Base-by-base conservation (phyloP, 2,329 filamentous ascomycete species). In the Bipolaris victoriae region DNA sequence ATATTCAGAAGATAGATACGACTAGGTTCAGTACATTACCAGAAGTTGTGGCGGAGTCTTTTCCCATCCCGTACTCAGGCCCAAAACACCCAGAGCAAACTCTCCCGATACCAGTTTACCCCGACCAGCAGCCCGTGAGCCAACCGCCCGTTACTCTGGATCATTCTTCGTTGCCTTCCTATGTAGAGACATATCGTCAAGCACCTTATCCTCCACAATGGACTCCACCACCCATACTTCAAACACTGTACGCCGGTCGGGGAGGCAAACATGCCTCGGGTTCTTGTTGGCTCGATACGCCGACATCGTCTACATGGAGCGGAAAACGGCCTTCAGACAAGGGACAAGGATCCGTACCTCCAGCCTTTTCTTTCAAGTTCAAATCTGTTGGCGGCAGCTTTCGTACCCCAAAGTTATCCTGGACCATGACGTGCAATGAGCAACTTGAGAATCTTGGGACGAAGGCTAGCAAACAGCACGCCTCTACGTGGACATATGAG, bases 171-270 rank as follows among this genome's bases (percentile, higher is more conserved):
- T 16, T 72, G 45, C 57, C 69, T 9, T 26, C 51, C 11, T 71
- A 74, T 56, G 60, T 75, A 1, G 72, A 75, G 47, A 39, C 60
- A 26, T 57, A 74, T 47, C 65, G 64, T 3, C 66, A 72, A 49
- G 64, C 71, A 2, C 71, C 72, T 3, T 69, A 72, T 49, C 73
- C 73, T 7, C 66, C 67, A 35, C 71, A 73, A 48, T 76, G 73
- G 73, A 54, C 41, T 10, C 64, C 69, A 6, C 52, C 61, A 15
- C 66, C 72, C 0, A 41, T 64, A 2, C 31, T 65, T 5, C 58
- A 62, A 16, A 70, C 61, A 11, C 64, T 73, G 11, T 69, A 73
- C 29, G 67, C 63, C 7, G 61, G 61, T 6, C 52, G 46, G 16
- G 40, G 48, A 7, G 29, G 55, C 50, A 49, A 60, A 46, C 37